Evolutionary conservation across 306 rosid genomes (phyloP), one percentile per base, ranked within the genome.

Genomic region (Vachellia pachyceras): DNA sequence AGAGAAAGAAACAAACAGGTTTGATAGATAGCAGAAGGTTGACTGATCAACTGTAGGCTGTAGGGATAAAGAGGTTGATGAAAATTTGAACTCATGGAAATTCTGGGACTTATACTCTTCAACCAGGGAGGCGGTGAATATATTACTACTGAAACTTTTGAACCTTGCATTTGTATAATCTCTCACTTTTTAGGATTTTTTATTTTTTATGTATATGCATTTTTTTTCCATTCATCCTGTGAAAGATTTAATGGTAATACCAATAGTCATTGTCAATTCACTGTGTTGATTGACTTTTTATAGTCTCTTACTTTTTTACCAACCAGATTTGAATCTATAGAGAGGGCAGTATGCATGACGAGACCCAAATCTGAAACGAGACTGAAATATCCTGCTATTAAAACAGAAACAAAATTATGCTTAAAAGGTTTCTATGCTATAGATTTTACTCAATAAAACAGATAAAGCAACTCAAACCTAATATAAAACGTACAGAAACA

Each of bases 61-160:
- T 20, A 60, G 72, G 23, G 67, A 67, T 42, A 40, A 54, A 66
- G 77, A 76, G 77, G 45, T 67, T 73, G 63, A 35, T 70, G 66
- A 81, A 69, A 44, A 60, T 10, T 29, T 25, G 73, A 81, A 80
- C 72, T 73, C 55, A 60, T 77, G 79, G 73, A 22, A 14, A 60
- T 81, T 84, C 44, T 64, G 84, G 82, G 60, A 20, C 54, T 54
- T 63, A 17, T 64, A 22, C 64, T 36, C 75, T n/a, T n/a, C n/a
- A n/a, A n/a, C n/a, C n/a, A n/a, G n/a, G n/a, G n/a, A n/a, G n/a
- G n/a, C n/a, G n/a, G n/a, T n/a, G n/a, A n/a, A n/a, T n/a, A n/a
- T n/a, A n/a, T n/a, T 52, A 10, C 71, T 52, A 41, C 52, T 52
- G 77, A 25, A 18, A 45, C 5, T 17, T 78, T 78, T 84, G 75